These are phyloP conservation scores for Rubus parviflorus DNA, from an alignment of 306 rosid genomes.

Conservation along the genomic window DNA sequence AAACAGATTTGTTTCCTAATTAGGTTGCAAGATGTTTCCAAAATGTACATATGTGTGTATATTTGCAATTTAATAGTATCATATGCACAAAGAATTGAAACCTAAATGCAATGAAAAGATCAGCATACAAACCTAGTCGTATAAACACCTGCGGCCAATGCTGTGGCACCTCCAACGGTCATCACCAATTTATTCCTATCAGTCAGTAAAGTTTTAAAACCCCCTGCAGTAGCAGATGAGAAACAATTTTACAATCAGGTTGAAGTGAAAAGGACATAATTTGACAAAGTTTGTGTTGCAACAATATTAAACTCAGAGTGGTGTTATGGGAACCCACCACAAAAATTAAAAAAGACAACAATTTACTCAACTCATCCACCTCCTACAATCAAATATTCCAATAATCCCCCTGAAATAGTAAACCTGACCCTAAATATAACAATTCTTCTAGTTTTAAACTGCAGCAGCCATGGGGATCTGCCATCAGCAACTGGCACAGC, in stretches of 20 bases:
- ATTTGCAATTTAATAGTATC: neutral
- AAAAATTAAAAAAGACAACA: neutral
- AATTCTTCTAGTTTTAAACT: neutral
- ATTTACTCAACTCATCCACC: neutral
- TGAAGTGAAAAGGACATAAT: neutral
- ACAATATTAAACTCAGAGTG: neutral
- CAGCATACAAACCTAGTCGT: conserved; percentile 69
- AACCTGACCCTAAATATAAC: neutral
- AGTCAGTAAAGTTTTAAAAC: conserved; percentile 73
- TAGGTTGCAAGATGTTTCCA: neutral
- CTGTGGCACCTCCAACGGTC: conserved; percentile 98
- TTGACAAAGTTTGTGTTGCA: conserved; percentile 10
- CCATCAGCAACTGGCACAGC: neutral
- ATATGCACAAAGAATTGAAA: neutral
- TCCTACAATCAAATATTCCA: neutral
- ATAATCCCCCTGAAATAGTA: neutral
- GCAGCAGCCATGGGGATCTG: neutral
- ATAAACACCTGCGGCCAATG: conserved; percentile 97
- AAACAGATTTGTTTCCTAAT: conserved; percentile 18
- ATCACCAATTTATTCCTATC: conserved; percentile 87
- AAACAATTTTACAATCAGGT: conserved; percentile 22
- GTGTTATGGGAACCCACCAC: neutral
- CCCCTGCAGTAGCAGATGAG: conserved; percentile 62
- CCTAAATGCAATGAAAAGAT: conserved; percentile 20
- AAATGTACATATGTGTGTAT: neutral